Evolutionary conservation across 2,329 filamentous ascomycete genomes (phyloP), one percentile per base, ranked within the genome.

Genomic region (Stemphylium vesicarium): DNA sequence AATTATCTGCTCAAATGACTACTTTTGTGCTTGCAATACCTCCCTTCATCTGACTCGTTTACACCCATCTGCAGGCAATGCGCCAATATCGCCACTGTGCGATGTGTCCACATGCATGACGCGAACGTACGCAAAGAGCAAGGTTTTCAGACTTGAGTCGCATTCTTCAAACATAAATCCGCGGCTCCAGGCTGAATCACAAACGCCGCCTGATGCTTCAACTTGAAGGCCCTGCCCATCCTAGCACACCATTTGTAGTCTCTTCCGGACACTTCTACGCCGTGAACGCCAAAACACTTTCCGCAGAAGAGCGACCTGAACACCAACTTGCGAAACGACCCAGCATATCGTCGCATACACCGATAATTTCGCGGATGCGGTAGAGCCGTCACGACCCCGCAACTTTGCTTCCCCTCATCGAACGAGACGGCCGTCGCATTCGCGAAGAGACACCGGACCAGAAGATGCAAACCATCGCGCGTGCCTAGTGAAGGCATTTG

Each of bases 241-340:
- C 42, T 50, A 39, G 26, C 35, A 37, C 36, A 38, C 40, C 49
- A 24, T 44, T 26, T 32, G 33, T 16, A 42, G 26, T 31, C 53
- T 40, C 35, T 40, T 31, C 42, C 26, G 22, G 26, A 33, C 49
- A 33, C 35, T 35, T 39, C 53, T 53, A 57, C 53, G 50, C 57
- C 57, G 41, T 45, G 20, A 59, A 65, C 41, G 49, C 57, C 60
- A 50, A 56, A 33, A 54, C 35, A 57, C 45, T 60, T 57, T 49
- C 43, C 55, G 26, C 29, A 43, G 49, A 49, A 16, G 37, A 51
- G 36, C 47, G 41, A 50, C 29, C 9, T 32, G 26, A n/a, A 37
- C n/a, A 26, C 16, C 26, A 24, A 51, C 38, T 38, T 10, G 32
- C 29, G 4, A 22, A 50, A 16, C 20, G 22, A 42, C 22, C 11